A percentile compares a stretch with the other conserved stretches of the same genome.
Evolutionary conservation across 148 eudicot species (phyloP).

Genomic region (Rheum nobile): DNA sequence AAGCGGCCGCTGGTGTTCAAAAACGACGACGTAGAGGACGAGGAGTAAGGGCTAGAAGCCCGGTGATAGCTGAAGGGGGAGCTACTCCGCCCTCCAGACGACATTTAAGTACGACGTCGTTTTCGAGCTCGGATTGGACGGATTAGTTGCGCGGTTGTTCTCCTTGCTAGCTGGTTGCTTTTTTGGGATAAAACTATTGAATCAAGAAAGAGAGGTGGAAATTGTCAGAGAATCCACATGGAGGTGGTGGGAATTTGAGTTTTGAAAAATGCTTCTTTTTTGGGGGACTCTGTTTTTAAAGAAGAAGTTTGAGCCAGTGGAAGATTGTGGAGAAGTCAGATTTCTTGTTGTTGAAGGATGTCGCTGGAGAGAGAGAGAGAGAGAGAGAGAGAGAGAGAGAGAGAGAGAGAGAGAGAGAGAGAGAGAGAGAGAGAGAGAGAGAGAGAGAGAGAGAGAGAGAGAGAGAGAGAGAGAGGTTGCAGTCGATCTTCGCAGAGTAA

Average conservation of each 20-base stretch:
- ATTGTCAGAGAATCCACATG: slow-evolving; percentile 9
- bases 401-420: not conserved
- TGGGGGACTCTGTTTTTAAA: not conserved
- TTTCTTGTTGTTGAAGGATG: not conserved
- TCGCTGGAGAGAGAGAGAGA: not conserved
- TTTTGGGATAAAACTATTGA: not conserved
- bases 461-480: not conserved
- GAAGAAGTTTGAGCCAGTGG: not conserved
- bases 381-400: too few species aligned
- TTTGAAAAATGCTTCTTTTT: not conserved
- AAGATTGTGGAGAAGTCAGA: not conserved
- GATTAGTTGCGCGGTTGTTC: slow-evolving; percentile 7
- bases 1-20: slow-evolving; percentile 38
- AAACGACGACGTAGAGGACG: slow-evolving; percentile 78
- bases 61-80: slow-evolving; percentile 58
- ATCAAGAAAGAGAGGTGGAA: not conserved
- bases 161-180: not conserved
- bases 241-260: not conserved
- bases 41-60: slow-evolving; percentile 55
- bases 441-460: not conserved
- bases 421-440: not conserved
- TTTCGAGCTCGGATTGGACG: not conserved
- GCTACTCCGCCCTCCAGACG: slow-evolving; percentile 70
- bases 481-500: not conserved
- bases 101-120: slow-evolving; percentile 20